Base-by-base conservation (phyloP, 176 grass and related monocot genomes). In the Eragrostis nindensis region DNA sequence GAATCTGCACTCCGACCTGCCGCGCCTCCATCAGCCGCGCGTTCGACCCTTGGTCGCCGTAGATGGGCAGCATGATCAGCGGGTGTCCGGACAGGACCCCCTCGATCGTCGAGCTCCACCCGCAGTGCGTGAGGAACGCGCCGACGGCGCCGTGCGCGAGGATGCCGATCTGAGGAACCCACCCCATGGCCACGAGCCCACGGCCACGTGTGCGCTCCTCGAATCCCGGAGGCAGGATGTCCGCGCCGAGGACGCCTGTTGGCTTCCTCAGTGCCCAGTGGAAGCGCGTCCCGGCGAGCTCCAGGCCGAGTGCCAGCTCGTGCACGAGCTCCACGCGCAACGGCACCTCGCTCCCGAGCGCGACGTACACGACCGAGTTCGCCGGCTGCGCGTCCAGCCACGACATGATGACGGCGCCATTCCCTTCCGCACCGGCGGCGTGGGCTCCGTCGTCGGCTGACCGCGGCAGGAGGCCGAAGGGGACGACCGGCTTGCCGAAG, bases 61-160 rank as follows among this genome's bases (percentile, higher is more conserved):
- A 2, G 67, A 82, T 48, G 14, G 89, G 89, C 29, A 91, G 67
- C 75, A 87, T 66, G 16, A 91, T 66, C 1, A 87, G 65, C 4
- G 89, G 80, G 49, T 22, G 80, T 2, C 89, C 75, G 29, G 76
- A 91, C 13, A 32, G 43, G 10, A 69, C 7, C 16, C 75, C 52
- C 68, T 91, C 89, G 12, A 80, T 47, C 22, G 69, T 36, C 9
- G 85, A 87, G 49, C 81, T 75, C 55, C 76, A 60, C 0, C 91
- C 94, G 42, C 94, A 93, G 81, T 93, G 88, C 9, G 88, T 93
- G 16, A 91, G 71, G 82, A 93, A 97, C 5, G 86, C 86, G 48
- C 69, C 86, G 6, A 83, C 78, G 0, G 84, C 87, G 21, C 0
- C 81, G 78, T 91, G 89, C 36, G 41, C 55, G 3, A 87, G 62